phyloP scores from a whole-genome alignment of 768 basidiomycete genomes.

The Pleurotus tuber-regium region DNA sequence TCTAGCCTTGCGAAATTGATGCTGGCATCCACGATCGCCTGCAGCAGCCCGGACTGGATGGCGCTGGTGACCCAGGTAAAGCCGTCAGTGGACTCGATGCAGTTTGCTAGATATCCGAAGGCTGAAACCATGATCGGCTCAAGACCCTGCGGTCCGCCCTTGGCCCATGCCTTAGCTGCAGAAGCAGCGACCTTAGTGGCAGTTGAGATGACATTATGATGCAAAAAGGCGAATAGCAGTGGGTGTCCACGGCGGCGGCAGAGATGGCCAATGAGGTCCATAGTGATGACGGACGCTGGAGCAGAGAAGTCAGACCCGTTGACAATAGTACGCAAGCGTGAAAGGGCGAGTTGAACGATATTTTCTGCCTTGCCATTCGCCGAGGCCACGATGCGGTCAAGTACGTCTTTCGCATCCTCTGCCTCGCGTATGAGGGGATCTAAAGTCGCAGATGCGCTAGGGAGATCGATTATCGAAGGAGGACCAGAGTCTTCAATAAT shows the following conservation, averaged over 20 bases:
- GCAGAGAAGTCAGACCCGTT: conserved; percentile 18
- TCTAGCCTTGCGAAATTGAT: conserved; percentile 24
- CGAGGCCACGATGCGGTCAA: conserved; percentile 27
- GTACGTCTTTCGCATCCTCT: conserved; percentile 11
- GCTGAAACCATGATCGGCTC: conserved; percentile 25
- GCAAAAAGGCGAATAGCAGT: conserved; percentile 29
- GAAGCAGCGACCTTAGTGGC: conserved; percentile 29
- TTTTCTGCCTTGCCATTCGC: conserved; percentile 25
- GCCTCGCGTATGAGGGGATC: conserved; percentile 25
- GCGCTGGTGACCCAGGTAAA: conserved; percentile 34
- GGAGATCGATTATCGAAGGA: conserved; percentile 20
- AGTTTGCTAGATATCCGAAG: conserved; percentile 32
- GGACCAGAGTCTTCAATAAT: conserved; percentile 26
- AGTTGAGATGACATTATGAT: conserved; percentile 26
- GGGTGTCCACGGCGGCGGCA: conserved; percentile 25
- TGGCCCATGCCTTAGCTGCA: conserved; percentile 21
- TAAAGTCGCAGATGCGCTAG: conserved; percentile 27
- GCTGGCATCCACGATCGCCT: conserved; percentile 26
- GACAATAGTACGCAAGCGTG: conserved; percentile 23
- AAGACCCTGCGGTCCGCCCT: conserved; percentile 16
- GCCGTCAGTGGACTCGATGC: conserved; percentile 34
- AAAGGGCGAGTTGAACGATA: conserved; percentile 26
- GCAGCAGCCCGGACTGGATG: conserved; percentile 29
- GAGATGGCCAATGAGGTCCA: conserved; percentile 31
- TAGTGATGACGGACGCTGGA: conserved; percentile 19